Conservation (phyloP, 1,284 basidiomycete species). For the Psilocybe mexicana region DNA sequence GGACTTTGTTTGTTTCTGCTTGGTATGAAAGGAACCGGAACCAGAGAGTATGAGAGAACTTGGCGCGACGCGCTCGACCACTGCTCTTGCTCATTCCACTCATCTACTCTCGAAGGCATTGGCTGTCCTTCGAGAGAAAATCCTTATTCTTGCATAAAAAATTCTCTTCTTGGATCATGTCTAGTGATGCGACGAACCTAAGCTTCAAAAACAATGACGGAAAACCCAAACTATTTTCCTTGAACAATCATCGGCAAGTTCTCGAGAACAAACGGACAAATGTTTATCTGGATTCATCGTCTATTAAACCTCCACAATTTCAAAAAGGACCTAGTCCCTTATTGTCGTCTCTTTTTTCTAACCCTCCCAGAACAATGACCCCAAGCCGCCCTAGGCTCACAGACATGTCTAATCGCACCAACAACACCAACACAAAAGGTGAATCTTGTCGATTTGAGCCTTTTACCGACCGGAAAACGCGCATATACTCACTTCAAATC, state of each 20-base stretch:
- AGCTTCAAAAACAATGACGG: not conserved
- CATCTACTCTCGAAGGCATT: no score
- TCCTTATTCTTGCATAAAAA: constrained; percentile 13
- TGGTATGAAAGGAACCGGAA: no score
- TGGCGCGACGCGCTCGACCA: no score
- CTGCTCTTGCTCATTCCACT: no score
- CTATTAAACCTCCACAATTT: not conserved
- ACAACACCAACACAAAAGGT: constrained; percentile 2
- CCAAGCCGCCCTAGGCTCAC: constrained; percentile 7
- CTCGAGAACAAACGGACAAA: constrained; percentile 14
- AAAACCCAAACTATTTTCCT: constrained; percentile 13
- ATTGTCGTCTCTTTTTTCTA: constrained; percentile 12
- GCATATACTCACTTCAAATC: constrained; percentile 12
- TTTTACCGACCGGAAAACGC: not conserved
- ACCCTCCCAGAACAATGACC: constrained; percentile 14
- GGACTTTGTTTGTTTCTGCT: no score
- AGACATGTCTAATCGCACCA: not conserved
- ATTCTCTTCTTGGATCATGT: constrained; percentile 11
- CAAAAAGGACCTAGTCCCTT: constrained; percentile 13
- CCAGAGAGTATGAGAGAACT: no score
- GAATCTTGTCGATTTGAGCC: not conserved
- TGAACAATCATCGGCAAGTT: constrained; percentile 5
- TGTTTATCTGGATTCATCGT: constrained; percentile 1
- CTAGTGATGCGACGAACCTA: not conserved
- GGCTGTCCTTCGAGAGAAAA: not conserved